These are phyloP conservation scores for Trichopus zeylanicus DNA, from an alignment of 116 monocot species.

Conservation along the genomic window DNA sequence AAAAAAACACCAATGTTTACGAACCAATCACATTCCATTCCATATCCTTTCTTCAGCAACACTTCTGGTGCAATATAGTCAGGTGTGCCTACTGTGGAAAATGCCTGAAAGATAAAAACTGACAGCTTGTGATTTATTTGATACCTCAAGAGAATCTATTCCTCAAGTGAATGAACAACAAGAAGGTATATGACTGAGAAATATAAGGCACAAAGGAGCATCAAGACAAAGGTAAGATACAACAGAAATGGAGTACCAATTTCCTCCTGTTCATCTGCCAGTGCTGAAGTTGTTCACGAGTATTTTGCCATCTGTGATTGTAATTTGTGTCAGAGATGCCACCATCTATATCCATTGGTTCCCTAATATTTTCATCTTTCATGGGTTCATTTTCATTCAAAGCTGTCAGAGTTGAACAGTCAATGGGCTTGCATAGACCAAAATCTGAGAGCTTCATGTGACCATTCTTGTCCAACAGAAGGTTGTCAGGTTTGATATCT, in stretches of 20 bases:
- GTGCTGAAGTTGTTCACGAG: constrained; percentile 81
- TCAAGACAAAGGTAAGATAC: not conserved
- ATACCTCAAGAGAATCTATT: not conserved
- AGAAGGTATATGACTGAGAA: not conserved
- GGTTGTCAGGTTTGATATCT: constrained; percentile 97
- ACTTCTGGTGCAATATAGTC: constrained; percentile 98
- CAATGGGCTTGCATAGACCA: constrained; percentile 93
- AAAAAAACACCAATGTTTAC: constrained; percentile 12
- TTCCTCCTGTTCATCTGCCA: constrained; percentile 89
- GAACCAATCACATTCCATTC: constrained; percentile 99
- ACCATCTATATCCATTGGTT: constrained; percentile 97
- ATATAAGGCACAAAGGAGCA: not conserved
- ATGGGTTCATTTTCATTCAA: constrained; percentile 90
- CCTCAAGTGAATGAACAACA: not conserved
- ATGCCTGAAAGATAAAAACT: constrained; percentile 55
- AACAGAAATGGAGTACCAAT: constrained; percentile 28
- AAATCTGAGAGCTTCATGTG: constrained; percentile 98
- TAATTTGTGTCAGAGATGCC: constrained; percentile 38
- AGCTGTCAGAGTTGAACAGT: constrained; percentile 64
- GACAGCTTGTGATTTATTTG: not conserved
- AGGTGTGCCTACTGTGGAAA: constrained; percentile 96
- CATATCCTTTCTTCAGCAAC: constrained; percentile 95
- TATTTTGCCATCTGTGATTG: constrained; percentile 68
- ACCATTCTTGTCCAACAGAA: constrained; percentile 86
- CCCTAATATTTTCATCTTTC: constrained; percentile 61